Conservation (phyloP, 179 eudicot species). For the Heliamphora pulchella region DNA sequence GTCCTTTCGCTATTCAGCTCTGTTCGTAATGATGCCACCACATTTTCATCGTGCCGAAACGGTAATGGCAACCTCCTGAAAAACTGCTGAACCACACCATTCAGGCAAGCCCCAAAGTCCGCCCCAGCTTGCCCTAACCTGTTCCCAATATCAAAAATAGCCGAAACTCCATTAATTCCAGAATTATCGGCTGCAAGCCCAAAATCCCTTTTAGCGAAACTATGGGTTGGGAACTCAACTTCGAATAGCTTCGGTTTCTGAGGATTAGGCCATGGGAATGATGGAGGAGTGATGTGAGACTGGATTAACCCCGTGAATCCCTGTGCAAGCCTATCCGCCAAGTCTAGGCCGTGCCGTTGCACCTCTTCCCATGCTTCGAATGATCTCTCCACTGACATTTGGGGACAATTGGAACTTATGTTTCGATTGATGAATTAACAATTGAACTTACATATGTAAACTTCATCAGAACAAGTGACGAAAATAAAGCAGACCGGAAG, state of each 20-base stretch:
- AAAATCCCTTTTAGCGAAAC: constrained; percentile 48
- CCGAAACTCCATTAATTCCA: constrained; percentile 55
- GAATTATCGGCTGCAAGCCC: constrained; percentile 44
- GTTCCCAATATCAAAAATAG: constrained; percentile 70
- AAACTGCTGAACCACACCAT: constrained; percentile 75
- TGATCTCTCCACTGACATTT: constrained; percentile 76
- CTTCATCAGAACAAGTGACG: too few species aligned
- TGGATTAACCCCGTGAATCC: constrained; percentile 81
- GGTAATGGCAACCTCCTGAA: constrained; percentile 44
- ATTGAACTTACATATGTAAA: too few species aligned
- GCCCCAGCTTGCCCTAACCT: constrained; percentile 82
- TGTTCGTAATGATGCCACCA: constrained; percentile 27
- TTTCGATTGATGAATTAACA: too few species aligned
- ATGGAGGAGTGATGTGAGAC: constrained; percentile 64
- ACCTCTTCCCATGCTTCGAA: constrained; percentile 99
- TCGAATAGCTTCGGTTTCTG: constrained; percentile 53
- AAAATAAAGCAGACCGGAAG: too few species aligned
- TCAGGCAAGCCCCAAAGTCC: constrained; percentile 67
- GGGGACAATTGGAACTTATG: too few species aligned
- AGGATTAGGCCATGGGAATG: constrained; percentile 67
- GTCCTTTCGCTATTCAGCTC: constrained; percentile 29
- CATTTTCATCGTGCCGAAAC: constrained; percentile 42
- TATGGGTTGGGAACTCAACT: constrained; percentile 60
- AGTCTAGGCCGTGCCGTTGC: constrained; percentile 79
- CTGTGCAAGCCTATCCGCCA: constrained; percentile 77